Conservation (phyloP, 2,329 filamentous ascomycete genomes). For the Fusarium sp. region DNA sequence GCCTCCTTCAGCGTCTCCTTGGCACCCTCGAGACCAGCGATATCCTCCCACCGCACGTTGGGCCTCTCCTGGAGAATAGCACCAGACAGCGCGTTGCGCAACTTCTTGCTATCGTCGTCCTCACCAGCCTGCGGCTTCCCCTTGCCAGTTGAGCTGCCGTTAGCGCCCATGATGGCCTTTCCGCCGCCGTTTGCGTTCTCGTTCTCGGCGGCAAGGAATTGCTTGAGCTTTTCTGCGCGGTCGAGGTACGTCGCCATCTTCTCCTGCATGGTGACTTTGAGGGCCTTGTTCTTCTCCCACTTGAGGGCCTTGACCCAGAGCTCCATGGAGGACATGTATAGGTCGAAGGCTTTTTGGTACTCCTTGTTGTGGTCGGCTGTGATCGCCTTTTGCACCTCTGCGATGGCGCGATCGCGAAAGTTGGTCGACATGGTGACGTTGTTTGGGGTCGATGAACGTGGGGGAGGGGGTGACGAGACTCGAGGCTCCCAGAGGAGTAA, state of each 20-base stretch:
- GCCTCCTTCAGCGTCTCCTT: conserved; percentile 99
- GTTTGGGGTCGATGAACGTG: conserved; percentile 7
- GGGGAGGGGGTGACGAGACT: conserved; percentile 14
- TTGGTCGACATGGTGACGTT: conserved; percentile 84
- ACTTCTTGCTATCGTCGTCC: conserved; percentile 94
- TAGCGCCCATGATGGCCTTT: conserved; percentile 71
- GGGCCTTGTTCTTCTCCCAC: conserved; percentile 98
- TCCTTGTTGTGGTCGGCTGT: conserved; percentile 94
- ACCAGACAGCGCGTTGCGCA: conserved; percentile 87
- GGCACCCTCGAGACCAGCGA: conserved; percentile 90
- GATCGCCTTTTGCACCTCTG: conserved; percentile 96
- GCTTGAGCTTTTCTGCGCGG: conserved; percentile 96
- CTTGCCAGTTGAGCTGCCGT: conserved; percentile 73
- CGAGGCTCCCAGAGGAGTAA: not conserved
- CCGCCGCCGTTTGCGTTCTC: conserved; percentile 74
- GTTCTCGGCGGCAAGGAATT: conserved; percentile 80
- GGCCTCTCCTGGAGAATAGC: conserved; percentile 96
- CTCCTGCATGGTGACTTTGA: conserved; percentile 95
- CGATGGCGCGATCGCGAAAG: conserved; percentile 95
- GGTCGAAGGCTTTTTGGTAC: conserved; percentile 96
- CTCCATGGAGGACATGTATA: conserved; percentile 95
- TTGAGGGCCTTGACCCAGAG: conserved; percentile 99
- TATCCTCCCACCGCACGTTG: conserved; percentile 97
- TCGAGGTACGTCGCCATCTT: conserved; percentile 99
- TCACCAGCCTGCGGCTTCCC: conserved; percentile 64